Evolutionary conservation across 108 stramenopile species (phyloP), one percentile per base, ranked within the genome.

Genomic region (Parietichytrium sp.): DNA sequence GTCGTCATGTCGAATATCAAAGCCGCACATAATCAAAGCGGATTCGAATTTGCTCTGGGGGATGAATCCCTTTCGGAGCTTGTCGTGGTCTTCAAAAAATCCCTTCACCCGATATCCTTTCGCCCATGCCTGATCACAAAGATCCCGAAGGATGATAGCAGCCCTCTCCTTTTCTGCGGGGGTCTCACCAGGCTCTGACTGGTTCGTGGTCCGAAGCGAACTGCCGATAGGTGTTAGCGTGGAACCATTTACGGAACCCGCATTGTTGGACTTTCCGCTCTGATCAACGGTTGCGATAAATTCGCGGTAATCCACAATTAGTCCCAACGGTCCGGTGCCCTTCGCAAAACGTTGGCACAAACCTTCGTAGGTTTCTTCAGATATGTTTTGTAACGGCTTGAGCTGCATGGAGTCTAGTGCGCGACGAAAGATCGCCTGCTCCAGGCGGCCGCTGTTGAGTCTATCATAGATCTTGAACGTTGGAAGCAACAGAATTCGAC

Each of bases 11-110:
- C n/a, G n/a, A n/a, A n/a, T n/a, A n/a, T n/a, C n/a, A 20, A 72
- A 23, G 10, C 61, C 61, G 13, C 16, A 33, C 61, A 72, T 72
- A 42, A 45, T 33, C 6, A 72, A 20, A 47, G 61, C 61, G 20
- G 38, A 45, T 25, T 72, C 45, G 61, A 72, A 72, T 27, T 72
- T 72, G 61, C 61, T 72, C 20, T 16, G 13, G 61, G 61, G 61
- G 45, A 72, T 72, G 2, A 23, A n/a, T 0, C 61, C 61, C 42
- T 72, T 72, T 16, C 61, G 61, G 6, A 72, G 61, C 8, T 33
- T 31, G 20, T 72, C 61, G 42, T 72, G 45, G 29, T 33, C 38
- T 0, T 33, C 61, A 3, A 72, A 45, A 72, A 72, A 72, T 13
- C 45, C 61, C 33, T 42, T 13, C 23, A 72, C n/a, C n/a, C n/a